Evolutionary conservation across 140 eudicot genomes (phyloP).

Genomic region (Anethum foeniculum): DNA sequence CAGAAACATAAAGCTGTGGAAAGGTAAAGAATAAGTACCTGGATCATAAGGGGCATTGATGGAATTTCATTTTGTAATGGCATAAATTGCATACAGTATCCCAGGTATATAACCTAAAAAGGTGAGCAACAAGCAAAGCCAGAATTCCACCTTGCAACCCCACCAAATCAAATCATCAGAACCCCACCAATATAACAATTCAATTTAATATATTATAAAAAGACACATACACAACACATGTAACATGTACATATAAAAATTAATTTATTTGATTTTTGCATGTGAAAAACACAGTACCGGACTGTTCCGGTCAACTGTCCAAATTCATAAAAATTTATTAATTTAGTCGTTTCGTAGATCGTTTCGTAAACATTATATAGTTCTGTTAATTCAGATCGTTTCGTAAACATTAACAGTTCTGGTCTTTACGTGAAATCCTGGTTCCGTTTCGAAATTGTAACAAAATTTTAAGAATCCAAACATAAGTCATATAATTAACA

Average conservation of each 20-base stretch:
- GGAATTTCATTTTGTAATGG: constrained; percentile 1
- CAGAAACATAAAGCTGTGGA: neutral
- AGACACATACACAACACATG: neutral
- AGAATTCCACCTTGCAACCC: neutral
- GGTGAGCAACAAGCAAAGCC: constrained; percentile 4
- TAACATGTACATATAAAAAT: neutral
- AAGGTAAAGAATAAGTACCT: neutral
- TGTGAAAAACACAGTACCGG: too few species aligned
- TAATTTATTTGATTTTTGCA: neutral
- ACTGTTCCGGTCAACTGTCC: too few species aligned
- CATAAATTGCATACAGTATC: neutral
- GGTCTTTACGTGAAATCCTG: too few species aligned
- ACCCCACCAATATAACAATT: neutral
- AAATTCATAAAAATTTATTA: too few species aligned
- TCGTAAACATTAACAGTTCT: too few species aligned
- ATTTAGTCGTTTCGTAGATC: too few species aligned
- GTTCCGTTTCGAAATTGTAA: neutral
- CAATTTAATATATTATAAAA: neutral
- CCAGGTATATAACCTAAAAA: constrained; percentile 1
- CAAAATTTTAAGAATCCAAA: neutral
- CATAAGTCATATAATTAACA: too few species aligned
- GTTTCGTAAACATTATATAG: too few species aligned
- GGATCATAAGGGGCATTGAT: neutral
- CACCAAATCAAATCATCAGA: neutral
- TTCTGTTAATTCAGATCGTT: too few species aligned